These are phyloP conservation scores for Didymella exigua DNA, from an alignment of 2,329 filamentous ascomycete species.

Conservation along the genomic window DNA sequence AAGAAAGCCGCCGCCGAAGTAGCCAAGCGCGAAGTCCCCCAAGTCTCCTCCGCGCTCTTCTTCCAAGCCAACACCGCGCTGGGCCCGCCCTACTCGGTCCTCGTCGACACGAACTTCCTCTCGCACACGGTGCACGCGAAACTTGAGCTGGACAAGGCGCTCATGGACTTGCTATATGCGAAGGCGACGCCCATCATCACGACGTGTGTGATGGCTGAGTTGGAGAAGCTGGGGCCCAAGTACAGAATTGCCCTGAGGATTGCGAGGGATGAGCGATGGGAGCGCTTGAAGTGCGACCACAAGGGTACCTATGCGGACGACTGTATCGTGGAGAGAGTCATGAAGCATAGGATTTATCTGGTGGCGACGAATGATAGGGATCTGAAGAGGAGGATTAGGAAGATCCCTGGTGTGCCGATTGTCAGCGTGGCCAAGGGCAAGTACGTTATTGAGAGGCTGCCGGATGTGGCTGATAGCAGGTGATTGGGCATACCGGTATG, in stretches of 20 bases:
- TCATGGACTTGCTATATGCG: conserved; percentile 94
- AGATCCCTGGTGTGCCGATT: conserved; percentile 77
- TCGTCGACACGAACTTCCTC: conserved; percentile 54
- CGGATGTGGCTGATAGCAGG: conserved; percentile 73
- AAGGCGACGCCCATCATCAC: conserved; percentile 91
- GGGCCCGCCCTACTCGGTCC: conserved; percentile 78
- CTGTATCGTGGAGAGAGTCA: conserved; percentile 49
- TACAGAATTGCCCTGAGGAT: conserved; percentile 86
- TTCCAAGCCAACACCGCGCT: conserved; percentile 74
- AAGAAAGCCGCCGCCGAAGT: conserved; percentile 64
- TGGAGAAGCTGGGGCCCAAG: conserved; percentile 85
- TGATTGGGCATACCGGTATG: conserved; percentile 1
- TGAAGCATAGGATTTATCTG: conserved; percentile 55
- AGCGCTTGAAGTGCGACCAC: conserved; percentile 85
- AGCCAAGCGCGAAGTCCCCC: conserved; percentile 76
- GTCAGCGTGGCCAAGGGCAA: conserved; percentile 86
- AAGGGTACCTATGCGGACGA: conserved; percentile 89
- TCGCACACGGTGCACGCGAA: conserved; percentile 86
- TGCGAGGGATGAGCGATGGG: conserved; percentile 87
- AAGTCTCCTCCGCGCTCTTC: conserved; percentile 69
- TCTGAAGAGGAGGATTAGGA: conserved; percentile 76
- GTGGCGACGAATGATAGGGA: conserved; percentile 61
- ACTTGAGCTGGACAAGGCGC: conserved; percentile 80
- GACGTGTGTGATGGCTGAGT: conserved; percentile 74
- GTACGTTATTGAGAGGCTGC: conserved; percentile 91